Conservation (phyloP, 352 stramenopile species). For the Phytophthora multivora region DNA sequence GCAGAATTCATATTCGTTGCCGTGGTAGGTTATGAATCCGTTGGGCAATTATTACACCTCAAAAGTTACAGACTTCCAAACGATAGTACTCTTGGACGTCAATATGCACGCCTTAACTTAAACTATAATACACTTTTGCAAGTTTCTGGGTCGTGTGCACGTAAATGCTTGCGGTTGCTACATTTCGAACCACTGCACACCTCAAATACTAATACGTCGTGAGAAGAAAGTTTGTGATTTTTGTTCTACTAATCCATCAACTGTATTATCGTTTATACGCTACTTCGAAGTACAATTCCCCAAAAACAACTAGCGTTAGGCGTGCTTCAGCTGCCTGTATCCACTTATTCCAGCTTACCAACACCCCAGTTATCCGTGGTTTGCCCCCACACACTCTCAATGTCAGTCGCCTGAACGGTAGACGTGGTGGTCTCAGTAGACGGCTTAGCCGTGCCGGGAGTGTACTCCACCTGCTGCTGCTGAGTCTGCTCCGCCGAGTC, state of each 20-base stretch:
- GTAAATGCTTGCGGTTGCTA: too few species aligned
- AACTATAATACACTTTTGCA: too few species aligned
- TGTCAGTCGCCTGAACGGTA: slow-evolving; percentile 2
- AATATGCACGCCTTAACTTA: too few species aligned
- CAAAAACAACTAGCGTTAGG: not conserved
- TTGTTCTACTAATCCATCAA: not conserved
- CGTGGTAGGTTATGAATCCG: too few species aligned
- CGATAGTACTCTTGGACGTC: too few species aligned
- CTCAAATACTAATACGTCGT: too few species aligned
- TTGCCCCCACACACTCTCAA: slow-evolving; percentile 11
- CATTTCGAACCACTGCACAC: too few species aligned
- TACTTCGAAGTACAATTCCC: not conserved
- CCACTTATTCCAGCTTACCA: slow-evolving; percentile 17
- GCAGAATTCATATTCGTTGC: too few species aligned
- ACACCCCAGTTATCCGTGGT: slow-evolving; percentile 25
- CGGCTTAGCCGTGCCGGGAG: slow-evolving; percentile 13
- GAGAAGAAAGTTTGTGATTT: not conserved
- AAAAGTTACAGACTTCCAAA: too few species aligned
- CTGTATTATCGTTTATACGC: not conserved
- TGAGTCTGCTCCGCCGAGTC: slow-evolving; percentile 1
- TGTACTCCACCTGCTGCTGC: slow-evolving; percentile 13
- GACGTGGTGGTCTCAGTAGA: slow-evolving; percentile 7
- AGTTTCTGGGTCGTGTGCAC: too few species aligned
- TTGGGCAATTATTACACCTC: too few species aligned
- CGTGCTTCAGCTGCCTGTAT: not conserved